A percentile compares a stretch with the other conserved stretches of the same genome.
Evolutionary conservation across 345 rosid species (phyloP).

Genomic region (Nephelium lappaceum): DNA sequence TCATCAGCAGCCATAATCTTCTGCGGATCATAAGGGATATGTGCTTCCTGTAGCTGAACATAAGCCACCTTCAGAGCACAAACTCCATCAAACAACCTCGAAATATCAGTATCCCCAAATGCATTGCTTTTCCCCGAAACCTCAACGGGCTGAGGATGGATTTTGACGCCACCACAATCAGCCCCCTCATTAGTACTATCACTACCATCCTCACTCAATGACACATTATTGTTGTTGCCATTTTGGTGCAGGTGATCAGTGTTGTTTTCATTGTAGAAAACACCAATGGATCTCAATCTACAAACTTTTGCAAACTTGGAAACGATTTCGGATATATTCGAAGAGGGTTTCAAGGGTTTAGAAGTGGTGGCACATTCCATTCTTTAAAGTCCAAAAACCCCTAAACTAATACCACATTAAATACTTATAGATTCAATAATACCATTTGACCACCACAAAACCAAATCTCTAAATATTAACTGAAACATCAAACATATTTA

Average conservation of each 20-base stretch:
- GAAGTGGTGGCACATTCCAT: conserved; percentile 49
- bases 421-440: not conserved
- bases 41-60: conserved; percentile 61
- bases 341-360: conserved; percentile 41
- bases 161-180: conserved; percentile 28
- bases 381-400: not conserved
- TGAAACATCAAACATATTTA: not conserved
- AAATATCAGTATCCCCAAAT: conserved; percentile 29
- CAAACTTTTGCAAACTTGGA: conserved; percentile 63
- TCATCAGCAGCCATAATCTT: conserved; percentile 62
- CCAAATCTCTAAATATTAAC: not conserved
- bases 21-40: conserved; percentile 54
- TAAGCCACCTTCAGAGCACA: conserved; percentile 52
- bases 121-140: conserved; percentile 26
- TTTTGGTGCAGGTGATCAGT: conserved; percentile 23
- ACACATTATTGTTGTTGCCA: conserved; percentile 5
- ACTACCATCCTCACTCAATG: conserved; percentile 31
- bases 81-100: conserved; percentile 51
- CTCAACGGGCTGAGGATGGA: conserved; percentile 33
- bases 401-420: conserved; percentile 10
- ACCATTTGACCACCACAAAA: not conserved
- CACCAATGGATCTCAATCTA: conserved; percentile 64
- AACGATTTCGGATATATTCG: conserved; percentile 50
- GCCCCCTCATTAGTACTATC: conserved; percentile 33
- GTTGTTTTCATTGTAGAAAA: conserved; percentile 41